Conservation (phyloP, 2,329 filamentous ascomycete species). For the Magnaporthiopsis poae region DNA sequence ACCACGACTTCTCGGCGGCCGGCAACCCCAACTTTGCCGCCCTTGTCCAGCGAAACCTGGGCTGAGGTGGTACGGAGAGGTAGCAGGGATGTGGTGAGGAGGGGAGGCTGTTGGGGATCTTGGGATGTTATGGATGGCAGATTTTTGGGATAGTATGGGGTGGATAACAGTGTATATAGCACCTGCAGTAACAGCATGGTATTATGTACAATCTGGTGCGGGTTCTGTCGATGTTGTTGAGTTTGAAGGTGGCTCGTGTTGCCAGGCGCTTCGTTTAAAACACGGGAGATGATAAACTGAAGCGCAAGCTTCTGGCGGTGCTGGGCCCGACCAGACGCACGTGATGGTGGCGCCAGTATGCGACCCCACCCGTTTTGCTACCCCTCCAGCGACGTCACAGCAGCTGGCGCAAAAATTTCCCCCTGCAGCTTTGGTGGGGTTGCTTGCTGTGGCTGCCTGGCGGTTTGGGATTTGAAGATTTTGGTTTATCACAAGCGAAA, state of each 20-base stretch:
- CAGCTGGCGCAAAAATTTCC: not conserved
- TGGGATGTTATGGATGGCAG: too few species aligned
- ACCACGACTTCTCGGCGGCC: conserved; percentile 25
- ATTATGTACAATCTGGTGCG: too few species aligned
- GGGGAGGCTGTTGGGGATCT: too few species aligned
- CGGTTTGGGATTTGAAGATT: too few species aligned
- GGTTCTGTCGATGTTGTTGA: too few species aligned
- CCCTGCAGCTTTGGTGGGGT: not conserved
- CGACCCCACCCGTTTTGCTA: not conserved
- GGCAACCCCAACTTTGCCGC: conserved; percentile 23
- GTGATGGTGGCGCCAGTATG: not conserved
- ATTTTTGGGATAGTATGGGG: not conserved
- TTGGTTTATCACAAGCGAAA: not conserved
- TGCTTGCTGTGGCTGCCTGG: not conserved
- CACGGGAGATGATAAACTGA: too few species aligned
- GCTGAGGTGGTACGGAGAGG: not conserved
- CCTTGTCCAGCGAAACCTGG: conserved; percentile 1
- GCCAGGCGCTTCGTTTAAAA: too few species aligned
- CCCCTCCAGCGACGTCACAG: not conserved
- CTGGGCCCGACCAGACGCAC: not conserved
- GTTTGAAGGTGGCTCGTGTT: too few species aligned
- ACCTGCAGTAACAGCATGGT: too few species aligned
- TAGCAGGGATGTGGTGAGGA: not conserved
- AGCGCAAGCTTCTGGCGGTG: not conserved
- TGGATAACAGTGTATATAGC: too few species aligned